Conservation (phyloP, 345 rosid species). For the Nephelium lappaceum region DNA sequence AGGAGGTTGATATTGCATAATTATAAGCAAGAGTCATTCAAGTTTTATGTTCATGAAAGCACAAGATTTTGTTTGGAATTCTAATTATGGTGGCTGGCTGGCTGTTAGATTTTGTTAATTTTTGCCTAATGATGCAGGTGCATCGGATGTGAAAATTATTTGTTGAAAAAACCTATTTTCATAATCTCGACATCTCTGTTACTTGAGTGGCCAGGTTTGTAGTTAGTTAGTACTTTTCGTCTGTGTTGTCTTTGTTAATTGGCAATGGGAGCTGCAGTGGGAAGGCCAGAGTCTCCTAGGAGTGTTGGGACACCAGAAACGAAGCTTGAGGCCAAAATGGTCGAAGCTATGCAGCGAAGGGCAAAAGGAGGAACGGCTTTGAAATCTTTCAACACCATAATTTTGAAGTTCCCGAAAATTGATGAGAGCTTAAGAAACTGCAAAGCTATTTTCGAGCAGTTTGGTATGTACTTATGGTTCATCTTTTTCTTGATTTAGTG, state of each 20-base stretch:
- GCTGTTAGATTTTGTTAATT: neutral
- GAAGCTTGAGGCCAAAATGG: conserved; percentile 82
- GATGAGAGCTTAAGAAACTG: conserved; percentile 79
- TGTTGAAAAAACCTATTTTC: neutral
- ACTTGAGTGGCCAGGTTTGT: conserved; percentile 26
- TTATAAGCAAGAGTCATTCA: neutral
- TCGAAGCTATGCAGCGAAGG: conserved; percentile 74
- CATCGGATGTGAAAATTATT: neutral
- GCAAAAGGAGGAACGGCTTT: conserved; percentile 61
- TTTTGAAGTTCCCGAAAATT: conserved; percentile 91
- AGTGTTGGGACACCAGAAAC: conserved; percentile 62
- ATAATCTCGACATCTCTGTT: conserved; percentile 7
- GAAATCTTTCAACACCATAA: conserved; percentile 81
- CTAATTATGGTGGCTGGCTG: neutral
- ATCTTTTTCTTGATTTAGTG: neutral
- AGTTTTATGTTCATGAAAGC: neutral
- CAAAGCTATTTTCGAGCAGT: conserved; percentile 79
- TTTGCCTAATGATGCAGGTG: neutral
- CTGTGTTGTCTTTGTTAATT: conserved; percentile 11
- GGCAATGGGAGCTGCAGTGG: conserved; percentile 67
- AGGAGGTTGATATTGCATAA: neutral
- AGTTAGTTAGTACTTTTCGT: conserved; percentile 12
- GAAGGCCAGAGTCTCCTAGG: conserved; percentile 43
- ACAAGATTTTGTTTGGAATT: neutral
- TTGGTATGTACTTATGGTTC: conserved; percentile 50